Base-by-base conservation (phyloP, 805 yeast species). In the Maudiozyma pseudohumilis region DNA sequence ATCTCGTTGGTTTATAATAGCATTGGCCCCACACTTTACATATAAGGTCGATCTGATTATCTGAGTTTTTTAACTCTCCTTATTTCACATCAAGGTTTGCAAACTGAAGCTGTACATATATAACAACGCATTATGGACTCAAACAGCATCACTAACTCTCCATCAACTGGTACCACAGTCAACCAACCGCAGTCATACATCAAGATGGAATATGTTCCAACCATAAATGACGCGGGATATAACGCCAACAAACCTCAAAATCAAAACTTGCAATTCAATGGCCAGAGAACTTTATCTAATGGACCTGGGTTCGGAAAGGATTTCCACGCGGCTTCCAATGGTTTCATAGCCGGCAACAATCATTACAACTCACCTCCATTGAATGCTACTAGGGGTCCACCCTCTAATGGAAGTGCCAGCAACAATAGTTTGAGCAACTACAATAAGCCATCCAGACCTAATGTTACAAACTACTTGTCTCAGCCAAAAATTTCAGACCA, bases 401-500 rank as follows among this genome's bases (percentile, higher is more conserved):
- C 18, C 16, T 15, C 22, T 15, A 13, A n/a, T 24, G 11, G 11
- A n/a, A 23, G 5, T 22, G 10, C 15, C 11, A n/a, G 15, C 16
- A 34, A 19, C 28, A 27, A 28, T 28, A 29, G 19, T 25, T n/a
- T 13, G 6, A 18, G 6, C 8, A 32, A 12, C 10, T 12, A 21
- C 28, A 17, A 21, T 20, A 34, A 34, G 8, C 17, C 20, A 13
- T 22, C 29, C 10, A 35, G 38, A 22, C 38, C 38, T 7, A 29
- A 35, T 29, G 22, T 35, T 8, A 21, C 18, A 18, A 35, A 29
- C 17, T 35, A 22, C n/a, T 22, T 35, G 8, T 17, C 38, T n/a
- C 38, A 35, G 17, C 27, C 38, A 23, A 35, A 35, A 24, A 35
- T 35, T 21, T 20, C 7, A 24, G 11, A 18, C 12, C 33, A 35